Base-by-base conservation (phyloP, 352 stramenopile species). In the Achlya hypogyna region DNA sequence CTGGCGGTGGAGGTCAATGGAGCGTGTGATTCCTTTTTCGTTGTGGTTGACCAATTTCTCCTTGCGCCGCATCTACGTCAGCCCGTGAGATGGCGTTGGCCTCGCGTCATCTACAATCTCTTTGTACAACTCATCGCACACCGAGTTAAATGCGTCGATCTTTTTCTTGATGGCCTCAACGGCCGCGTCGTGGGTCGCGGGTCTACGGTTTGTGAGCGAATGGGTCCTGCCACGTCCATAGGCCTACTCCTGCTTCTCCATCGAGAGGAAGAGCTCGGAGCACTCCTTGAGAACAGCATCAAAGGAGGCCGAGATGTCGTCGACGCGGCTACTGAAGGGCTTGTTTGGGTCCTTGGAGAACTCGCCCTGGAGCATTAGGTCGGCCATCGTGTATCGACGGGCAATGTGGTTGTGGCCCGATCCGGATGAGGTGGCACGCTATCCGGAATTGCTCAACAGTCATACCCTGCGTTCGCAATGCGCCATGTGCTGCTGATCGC, bases 301-400 rank as follows among this genome's bases (percentile, higher is more conserved):
- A 69, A 93, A 93, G 68, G 89, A 90, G 65, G 76, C 70, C 67
- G 79, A 89, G n/a, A 93, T 79, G 64, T 93, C 84, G 65, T 93
- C 84, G 22, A 93, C 84, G 25, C 81, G 84, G 70, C 90, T 74
- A 63, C 84, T 87, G 71, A 93, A 93, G 53, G 84, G 84, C 67
- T 91, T 91, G 77, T 93, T 93, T 49, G 84, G 84, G 80, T 93
- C 82, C 80, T 91, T 93, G 27, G 83, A 81, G 72, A 84, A 86
- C 75, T 93, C 84, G 67, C 83, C 89, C 77, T 82, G 90, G 58
- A 93, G 81, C 84, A 93, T 93, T 65, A 91, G 79, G 67, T 93
- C 91, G 65, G 84, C 84, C 84, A 93, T 93, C 58, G 53, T 72
- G 38, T 18, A 18, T 45, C 38, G 38, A 9, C 4, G 38, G 2